These are phyloP conservation scores for Suaeda aralocaspica DNA, from an alignment of 148 eudicot genomes.

Conservation along the genomic window DNA sequence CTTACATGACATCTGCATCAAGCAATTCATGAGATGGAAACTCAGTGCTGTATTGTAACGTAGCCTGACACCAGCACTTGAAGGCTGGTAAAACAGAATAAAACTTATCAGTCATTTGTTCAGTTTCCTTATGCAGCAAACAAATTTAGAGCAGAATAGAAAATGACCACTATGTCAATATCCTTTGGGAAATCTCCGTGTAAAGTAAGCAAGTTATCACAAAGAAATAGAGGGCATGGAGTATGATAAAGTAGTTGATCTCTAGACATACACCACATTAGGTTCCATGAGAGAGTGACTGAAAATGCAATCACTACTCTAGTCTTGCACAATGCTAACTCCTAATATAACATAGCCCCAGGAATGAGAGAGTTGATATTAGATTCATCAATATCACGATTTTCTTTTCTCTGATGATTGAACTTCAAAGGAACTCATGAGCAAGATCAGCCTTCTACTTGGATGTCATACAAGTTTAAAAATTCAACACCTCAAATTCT, in stretches of 20 bases:
- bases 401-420: neutral
- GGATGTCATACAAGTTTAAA: too few relatives aligned
- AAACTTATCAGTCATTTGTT: neutral
- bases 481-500: too few relatives aligned
- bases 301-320: neutral
- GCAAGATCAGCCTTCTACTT: too few relatives aligned
- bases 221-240: too few relatives aligned
- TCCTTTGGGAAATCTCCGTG: neutral
- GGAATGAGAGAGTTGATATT: neutral
- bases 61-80: slow-evolving; percentile 99
- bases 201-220: neutral
- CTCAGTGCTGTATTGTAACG: slow-evolving; percentile 64
- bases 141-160: neutral
- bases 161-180: neutral
- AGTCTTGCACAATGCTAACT: too few relatives aligned
- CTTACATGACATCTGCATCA: slow-evolving; percentile 92
- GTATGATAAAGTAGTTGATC: too few relatives aligned
- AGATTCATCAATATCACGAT: neutral
- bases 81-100: slow-evolving; percentile 48
- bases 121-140: neutral
- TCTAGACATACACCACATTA: neutral
- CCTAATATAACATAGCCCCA: neutral
- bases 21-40: slow-evolving; percentile 59
- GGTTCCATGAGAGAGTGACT: neutral
- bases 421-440: neutral